Evolutionary conservation across 2,329 filamentous ascomycete genomes (phyloP), one percentile per base, ranked within the genome.

Genomic region (Talaromyces sp.): DNA sequence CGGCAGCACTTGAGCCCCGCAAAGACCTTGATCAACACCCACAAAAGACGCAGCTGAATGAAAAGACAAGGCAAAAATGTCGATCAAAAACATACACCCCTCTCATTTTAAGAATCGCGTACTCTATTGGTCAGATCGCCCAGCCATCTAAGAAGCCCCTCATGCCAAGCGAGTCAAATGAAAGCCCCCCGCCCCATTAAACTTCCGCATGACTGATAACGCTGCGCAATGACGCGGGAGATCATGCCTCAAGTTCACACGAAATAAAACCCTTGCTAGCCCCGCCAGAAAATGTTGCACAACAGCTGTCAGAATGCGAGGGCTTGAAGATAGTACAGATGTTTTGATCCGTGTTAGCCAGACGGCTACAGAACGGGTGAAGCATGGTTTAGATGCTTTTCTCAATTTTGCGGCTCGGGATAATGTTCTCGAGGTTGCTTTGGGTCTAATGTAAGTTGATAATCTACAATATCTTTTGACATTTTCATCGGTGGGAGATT

Each of bases 351-450:
- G 75, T 19, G 36, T 72, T 61, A 54, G 75, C 67, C 41, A 75
- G 62, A 54, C 72, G 64, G 61, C 75, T 62, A 57, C 76, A 53
- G 47, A 77, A 60, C 75, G 74, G 48, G 80, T 82, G 20, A 74
- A 76, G 56, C 76, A 77, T 54, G 73, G 83, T 51, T 86, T 82
- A 76, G 75, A 82, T 30, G 85, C 85, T 35, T 90, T 90, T 67
- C 69, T 86, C 60, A 86, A 89, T 67, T 91, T 90, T 70, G 87
- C 86, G 0, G 82, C 89, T 49, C 83, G 87, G 58, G 87, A 88
- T 52, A 90, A 90, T 62, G 87, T 90, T 43, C 79, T 91, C 22
- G 85, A 90, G 69, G 87, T 91, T 54, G 88, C 88, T 14, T 85
- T 90, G 61, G 88, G 87, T 60, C 75, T 90, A 58, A 90, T 91